These are phyloP conservation scores for Suillus paluster DNA, from an alignment of 768 basidiomycete genomes.

Conservation along the genomic window DNA sequence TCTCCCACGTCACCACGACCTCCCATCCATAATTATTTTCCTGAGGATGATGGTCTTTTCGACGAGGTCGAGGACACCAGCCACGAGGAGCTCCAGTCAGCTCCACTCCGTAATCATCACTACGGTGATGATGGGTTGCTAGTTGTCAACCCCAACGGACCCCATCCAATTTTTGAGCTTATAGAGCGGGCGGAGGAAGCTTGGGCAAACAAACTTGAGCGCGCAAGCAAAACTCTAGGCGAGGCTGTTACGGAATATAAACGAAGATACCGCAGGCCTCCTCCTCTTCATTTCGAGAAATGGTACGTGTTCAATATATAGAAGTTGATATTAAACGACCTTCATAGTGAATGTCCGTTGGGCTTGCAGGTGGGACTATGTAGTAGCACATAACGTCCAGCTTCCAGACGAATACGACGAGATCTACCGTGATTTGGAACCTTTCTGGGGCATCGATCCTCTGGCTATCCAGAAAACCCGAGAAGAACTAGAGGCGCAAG, in stretches of 20 bases:
- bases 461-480: constrained; percentile 24
- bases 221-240: constrained; percentile 41
- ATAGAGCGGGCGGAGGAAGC: constrained; percentile 39
- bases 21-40: not conserved
- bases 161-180: constrained; percentile 50
- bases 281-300: constrained; percentile 47
- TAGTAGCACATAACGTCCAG: constrained; percentile 40
- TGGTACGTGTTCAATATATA: constrained; percentile 34
- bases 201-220: constrained; percentile 40
- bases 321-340: not conserved
- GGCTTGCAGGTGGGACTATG: constrained; percentile 45
- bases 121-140: constrained; percentile 35
- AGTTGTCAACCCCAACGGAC: constrained; percentile 37
- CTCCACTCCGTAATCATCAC: constrained; percentile 21
- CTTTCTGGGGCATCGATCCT: constrained; percentile 42
- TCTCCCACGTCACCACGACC: not conserved
- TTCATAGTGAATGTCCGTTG: not conserved
- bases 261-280: constrained; percentile 37
- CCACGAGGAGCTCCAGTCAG: not conserved
- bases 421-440: constrained; percentile 42
- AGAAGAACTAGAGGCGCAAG: constrained; percentile 22
- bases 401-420: constrained; percentile 54
- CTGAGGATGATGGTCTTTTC: not conserved
- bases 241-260: constrained; percentile 45
- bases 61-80: not conserved